These are phyloP conservation scores for Tetragonia tetragonoides DNA, from an alignment of 148 eudicot species.

Conservation along the genomic window DNA sequence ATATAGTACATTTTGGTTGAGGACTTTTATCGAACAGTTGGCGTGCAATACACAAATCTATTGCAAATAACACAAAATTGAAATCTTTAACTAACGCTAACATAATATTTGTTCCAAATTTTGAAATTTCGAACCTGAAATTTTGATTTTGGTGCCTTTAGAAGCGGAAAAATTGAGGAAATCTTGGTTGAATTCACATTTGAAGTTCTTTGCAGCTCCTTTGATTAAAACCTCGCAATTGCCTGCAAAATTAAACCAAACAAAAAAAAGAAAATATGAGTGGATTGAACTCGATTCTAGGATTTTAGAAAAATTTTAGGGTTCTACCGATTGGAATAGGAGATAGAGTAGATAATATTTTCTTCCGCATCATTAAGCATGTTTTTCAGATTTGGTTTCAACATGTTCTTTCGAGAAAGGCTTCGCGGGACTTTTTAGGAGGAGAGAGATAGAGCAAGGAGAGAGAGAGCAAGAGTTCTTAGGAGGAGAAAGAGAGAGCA, in stretches of 20 bases:
- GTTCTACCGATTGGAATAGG: constrained; percentile 22
- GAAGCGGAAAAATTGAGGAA: constrained; percentile 50
- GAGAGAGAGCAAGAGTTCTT: too few relatives aligned
- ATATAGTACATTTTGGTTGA: too few relatives aligned
- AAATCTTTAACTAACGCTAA: not conserved
- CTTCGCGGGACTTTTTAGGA: too few relatives aligned
- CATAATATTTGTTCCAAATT: not conserved
- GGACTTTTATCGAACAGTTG: too few relatives aligned
- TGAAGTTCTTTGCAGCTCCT: constrained; percentile 44
- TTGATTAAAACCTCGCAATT: constrained; percentile 63
- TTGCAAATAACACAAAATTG: not conserved
- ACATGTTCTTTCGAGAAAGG: not conserved
- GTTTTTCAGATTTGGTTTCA: not conserved
- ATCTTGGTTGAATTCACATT: constrained; percentile 31
- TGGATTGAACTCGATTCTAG: not conserved
- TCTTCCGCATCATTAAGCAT: constrained; percentile 29
- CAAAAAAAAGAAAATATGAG: not conserved
- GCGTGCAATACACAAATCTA: too few relatives aligned
- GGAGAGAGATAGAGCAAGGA: too few relatives aligned
- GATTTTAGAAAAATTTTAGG: not conserved
- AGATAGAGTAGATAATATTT: constrained; percentile 12
- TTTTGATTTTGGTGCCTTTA: constrained; percentile 38
- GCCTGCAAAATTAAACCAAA: constrained; percentile 37
- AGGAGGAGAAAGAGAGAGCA: too few relatives aligned
- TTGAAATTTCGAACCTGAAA: constrained; percentile 45